Percentiles rank a stretch among this genome's conserved stretches.
phyloP scores from a whole-genome alignment of 169 alveolate genomes.

The Eimeria falciformis region DNA sequence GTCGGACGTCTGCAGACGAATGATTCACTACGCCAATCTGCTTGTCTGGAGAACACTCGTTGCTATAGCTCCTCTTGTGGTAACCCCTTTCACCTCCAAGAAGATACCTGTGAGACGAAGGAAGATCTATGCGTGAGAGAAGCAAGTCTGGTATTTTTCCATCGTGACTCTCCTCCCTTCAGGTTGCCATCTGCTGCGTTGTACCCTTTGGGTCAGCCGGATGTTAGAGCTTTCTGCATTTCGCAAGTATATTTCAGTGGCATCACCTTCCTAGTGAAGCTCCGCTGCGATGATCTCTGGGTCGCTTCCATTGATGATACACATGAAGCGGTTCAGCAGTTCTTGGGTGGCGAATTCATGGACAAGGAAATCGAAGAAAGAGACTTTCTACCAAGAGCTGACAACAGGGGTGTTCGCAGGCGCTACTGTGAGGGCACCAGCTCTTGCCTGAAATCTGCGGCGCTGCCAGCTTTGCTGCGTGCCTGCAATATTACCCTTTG shows the following conservation, averaged over 20 bases:
- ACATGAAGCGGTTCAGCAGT: not conserved
- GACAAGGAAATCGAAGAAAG: not conserved
- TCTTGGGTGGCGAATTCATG: not conserved
- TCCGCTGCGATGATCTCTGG: constrained; percentile 8
- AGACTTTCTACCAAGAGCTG: not conserved
- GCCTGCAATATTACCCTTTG: not conserved
- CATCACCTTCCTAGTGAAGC: not conserved
- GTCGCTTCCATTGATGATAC: not conserved
- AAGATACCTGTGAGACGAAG: not conserved
- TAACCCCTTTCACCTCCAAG: not conserved
- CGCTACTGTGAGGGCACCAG: not conserved
- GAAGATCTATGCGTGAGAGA: not conserved
- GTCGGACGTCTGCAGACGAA: no score
- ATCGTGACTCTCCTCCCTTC: not conserved
- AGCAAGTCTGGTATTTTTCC: not conserved
- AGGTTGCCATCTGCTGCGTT: not conserved
- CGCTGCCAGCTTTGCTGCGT: constrained; percentile 3
- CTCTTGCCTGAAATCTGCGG: not conserved
- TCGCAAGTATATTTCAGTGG: not conserved
- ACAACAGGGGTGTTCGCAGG: not conserved
- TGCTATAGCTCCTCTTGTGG: not conserved
- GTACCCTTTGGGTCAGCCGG: not conserved
- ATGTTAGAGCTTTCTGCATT: not conserved
- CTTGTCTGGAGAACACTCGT: no score
- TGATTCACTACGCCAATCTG: no score